Percentiles rank a stretch among this genome's conserved stretches.
These are phyloP conservation scores for Aspergillus cavernicola DNA, from an alignment of 495 filamentous ascomycete species.

Conservation along the genomic window DNA sequence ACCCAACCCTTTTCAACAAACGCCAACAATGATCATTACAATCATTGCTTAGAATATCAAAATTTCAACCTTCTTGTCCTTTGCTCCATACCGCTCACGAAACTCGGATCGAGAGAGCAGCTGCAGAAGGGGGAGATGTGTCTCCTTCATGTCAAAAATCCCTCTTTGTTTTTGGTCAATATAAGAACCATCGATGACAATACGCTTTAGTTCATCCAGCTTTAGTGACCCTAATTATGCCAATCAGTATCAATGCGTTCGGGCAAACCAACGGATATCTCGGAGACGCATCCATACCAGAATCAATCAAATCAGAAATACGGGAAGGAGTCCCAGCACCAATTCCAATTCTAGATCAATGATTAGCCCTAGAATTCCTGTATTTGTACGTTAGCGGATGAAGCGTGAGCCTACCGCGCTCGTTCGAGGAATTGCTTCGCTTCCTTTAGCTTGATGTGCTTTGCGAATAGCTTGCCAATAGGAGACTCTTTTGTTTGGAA, in stretches of 20 bases:
- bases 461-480: slow-evolving; percentile 92
- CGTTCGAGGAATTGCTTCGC: slow-evolving; percentile 70
- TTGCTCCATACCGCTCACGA: slow-evolving; percentile 59
- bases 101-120: slow-evolving; percentile 65
- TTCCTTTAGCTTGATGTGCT: slow-evolving; percentile 93
- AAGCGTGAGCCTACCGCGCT: slow-evolving; percentile 40
- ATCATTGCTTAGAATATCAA: slow-evolving; percentile 34
- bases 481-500: slow-evolving; percentile 73
- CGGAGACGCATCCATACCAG: slow-evolving; percentile 48
- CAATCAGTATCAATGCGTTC: background rate
- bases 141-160: slow-evolving; percentile 91
- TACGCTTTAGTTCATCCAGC: slow-evolving; percentile 62
- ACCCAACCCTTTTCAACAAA: slow-evolving; percentile 9
- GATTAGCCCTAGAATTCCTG: background rate
- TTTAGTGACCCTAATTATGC: slow-evolving; percentile 65
- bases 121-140: slow-evolving; percentile 67
- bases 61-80: slow-evolving; percentile 35
- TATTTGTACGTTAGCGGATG: background rate
- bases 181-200: slow-evolving; percentile 85
- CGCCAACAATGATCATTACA: slow-evolving; percentile 12
- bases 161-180: slow-evolving; percentile 90
- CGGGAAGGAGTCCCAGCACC: slow-evolving; percentile 86
- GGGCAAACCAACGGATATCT: background rate
- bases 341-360: slow-evolving; percentile 61
- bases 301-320: slow-evolving; percentile 74